These are phyloP conservation scores for Rhodofomes roseus DNA, from an alignment of 1,284 basidiomycete genomes.

Conservation along the genomic window DNA sequence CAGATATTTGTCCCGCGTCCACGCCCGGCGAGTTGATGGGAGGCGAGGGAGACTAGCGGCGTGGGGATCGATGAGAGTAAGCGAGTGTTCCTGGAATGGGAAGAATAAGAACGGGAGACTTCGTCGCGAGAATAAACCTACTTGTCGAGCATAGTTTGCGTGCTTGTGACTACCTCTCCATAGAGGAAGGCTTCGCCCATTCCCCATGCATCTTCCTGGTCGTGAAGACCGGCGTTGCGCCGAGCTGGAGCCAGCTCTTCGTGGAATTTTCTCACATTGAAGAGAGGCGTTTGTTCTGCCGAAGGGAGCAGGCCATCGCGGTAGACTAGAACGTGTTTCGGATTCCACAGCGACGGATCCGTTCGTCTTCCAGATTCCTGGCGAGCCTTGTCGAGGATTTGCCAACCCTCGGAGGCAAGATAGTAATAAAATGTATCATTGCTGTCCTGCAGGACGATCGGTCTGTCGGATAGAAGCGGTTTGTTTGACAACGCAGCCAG, in stretches of 20 bases:
- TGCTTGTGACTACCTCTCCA: conserved; percentile 88
- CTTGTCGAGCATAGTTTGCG: conserved; percentile 95
- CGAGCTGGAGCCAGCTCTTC: conserved; percentile 22
- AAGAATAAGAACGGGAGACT: neutral
- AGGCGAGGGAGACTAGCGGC: conserved; percentile 81
- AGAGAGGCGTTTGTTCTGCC: conserved; percentile 47
- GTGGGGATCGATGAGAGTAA: conserved; percentile 70
- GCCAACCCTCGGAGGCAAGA: conserved; percentile 30
- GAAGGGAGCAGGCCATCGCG: conserved; percentile 33
- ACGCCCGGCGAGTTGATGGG: conserved; percentile 84
- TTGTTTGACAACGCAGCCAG: conserved; percentile 32
- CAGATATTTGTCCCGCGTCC: conserved; percentile 90
- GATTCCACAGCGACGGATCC: conserved; percentile 34
- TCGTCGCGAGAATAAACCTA: conserved; percentile 34
- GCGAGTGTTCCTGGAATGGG: conserved; percentile 63
- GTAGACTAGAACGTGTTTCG: conserved; percentile 46
- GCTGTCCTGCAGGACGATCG: conserved; percentile 47
- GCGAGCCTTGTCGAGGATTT: conserved; percentile 35
- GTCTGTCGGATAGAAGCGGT: conserved; percentile 13
- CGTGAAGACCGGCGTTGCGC: conserved; percentile 6
- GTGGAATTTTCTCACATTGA: conserved; percentile 53
- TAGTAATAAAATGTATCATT: conserved; percentile 69
- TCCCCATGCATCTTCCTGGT: conserved; percentile 37
- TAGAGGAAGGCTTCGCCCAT: conserved; percentile 82
- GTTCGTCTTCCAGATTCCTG: neutral